Percentiles rank a stretch among this genome's conserved stretches.
Conservation (phyloP, 345 rosid species). For the Noccaea caerulescens region DNA sequence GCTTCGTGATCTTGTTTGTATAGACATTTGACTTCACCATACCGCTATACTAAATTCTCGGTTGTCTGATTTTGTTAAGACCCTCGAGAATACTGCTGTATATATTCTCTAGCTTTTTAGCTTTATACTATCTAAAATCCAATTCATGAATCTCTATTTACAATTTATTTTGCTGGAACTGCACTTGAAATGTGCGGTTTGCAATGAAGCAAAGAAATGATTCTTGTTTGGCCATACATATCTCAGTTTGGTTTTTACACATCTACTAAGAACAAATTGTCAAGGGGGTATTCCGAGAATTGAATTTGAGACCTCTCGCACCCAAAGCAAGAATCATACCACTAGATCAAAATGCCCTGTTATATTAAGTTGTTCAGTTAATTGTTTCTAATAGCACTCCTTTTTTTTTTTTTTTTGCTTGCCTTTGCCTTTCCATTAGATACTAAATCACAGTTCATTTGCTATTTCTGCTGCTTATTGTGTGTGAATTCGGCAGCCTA, state of each 20-base stretch:
- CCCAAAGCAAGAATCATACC: constrained; percentile 91
- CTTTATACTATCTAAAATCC: no score
- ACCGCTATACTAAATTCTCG: no score
- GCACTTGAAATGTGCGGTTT: not conserved
- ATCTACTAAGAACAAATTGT: not conserved
- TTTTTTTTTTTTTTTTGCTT: not conserved
- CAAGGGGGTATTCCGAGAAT: constrained; percentile 48
- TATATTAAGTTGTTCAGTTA: no score
- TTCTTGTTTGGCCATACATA: no score
- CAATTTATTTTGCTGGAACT: no score
- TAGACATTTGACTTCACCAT: no score
- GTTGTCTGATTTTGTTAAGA: no score
- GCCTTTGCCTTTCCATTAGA: not conserved
- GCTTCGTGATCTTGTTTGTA: no score
- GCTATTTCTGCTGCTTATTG: constrained; percentile 4
- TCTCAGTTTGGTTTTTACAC: no score
- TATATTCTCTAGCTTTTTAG: not conserved
- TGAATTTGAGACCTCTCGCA: constrained; percentile 77
- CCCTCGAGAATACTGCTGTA: no score
- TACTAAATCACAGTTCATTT: not conserved
- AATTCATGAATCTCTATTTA: no score
- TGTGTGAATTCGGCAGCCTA: not conserved
- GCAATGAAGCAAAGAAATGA: not conserved
- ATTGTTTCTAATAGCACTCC: not conserved
- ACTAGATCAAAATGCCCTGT: constrained; percentile 54